Conservation (phyloP, 352 stramenopile genomes). For the Aphanomyces astaci region DNA sequence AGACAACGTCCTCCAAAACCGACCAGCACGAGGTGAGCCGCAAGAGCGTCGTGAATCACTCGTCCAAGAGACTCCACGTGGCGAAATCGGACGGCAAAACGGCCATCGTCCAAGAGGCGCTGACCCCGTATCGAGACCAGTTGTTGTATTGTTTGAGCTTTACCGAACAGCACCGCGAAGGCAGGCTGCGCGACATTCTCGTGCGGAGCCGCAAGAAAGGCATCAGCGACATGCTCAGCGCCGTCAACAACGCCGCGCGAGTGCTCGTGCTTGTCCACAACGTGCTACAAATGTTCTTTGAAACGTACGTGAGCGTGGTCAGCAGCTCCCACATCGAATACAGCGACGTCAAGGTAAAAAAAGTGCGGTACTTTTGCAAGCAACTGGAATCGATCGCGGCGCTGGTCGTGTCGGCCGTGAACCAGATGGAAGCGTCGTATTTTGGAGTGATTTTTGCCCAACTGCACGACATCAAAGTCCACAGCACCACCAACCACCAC, state of each 20-base stretch:
- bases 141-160: slow-evolving; percentile 18
- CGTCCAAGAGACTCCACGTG: not conserved
- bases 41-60: not conserved
- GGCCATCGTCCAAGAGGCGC: not conserved
- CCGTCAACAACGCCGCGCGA: slow-evolving; percentile 13
- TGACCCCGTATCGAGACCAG: not conserved
- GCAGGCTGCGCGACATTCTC: slow-evolving; percentile 17
- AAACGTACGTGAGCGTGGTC: slow-evolving; percentile 10
- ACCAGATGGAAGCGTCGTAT: slow-evolving; percentile 16
- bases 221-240: slow-evolving; percentile 16
- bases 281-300: slow-evolving; percentile 6
- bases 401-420: not conserved
- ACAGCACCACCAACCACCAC: too few species aligned
- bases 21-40: not conserved
- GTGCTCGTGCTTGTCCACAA: slow-evolving; percentile 2
- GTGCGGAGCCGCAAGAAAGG: slow-evolving; percentile 18
- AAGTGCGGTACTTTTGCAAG: slow-evolving; percentile 4
- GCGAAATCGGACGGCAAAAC: not conserved
- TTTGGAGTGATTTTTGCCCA: slow-evolving; percentile 19
- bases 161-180: slow-evolving; percentile 18
- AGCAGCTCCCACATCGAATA: not conserved
- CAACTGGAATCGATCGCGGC: slow-evolving; percentile 7
- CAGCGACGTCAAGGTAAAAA: not conserved
- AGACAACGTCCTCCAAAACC: not conserved
- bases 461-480: slow-evolving; percentile 13